Evolutionary conservation across 768 basidiomycete genomes (phyloP).

Genomic region (Astraeus odoratus): DNA sequence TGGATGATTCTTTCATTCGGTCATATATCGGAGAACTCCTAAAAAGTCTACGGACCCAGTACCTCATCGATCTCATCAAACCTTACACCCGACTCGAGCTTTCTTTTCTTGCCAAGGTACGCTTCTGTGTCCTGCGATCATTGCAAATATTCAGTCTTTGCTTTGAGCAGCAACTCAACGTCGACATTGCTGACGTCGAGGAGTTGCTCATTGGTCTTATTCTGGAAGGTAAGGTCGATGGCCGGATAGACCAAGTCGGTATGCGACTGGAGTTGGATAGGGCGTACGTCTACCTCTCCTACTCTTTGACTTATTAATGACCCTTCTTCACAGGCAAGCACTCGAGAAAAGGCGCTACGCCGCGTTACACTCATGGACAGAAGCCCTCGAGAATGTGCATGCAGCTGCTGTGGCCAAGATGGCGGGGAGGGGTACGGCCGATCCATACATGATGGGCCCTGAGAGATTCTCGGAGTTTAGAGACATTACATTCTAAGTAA

Average conservation of each 20-base stretch:
- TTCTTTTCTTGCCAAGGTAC: constrained; percentile 84
- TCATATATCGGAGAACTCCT: constrained; percentile 96
- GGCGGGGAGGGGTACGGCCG: constrained; percentile 28
- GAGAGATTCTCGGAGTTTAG: constrained; percentile 27
- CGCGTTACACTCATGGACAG: constrained; percentile 77
- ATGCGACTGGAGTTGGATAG: constrained; percentile 88
- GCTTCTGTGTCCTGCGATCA: constrained; percentile 7
- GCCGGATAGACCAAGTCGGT: constrained; percentile 93
- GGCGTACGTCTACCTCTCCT: constrained; percentile 42
- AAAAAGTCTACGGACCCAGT: constrained; percentile 89
- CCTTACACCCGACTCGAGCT: constrained; percentile 94
- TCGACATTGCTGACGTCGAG: constrained; percentile 88
- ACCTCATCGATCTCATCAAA: constrained; percentile 96
- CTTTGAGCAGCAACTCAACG: constrained; percentile 78
- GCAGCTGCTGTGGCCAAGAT: constrained; percentile 71
- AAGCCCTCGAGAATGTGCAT: constrained; percentile 73
- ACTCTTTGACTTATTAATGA: constrained; percentile 2
- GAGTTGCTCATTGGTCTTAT: constrained; percentile 91
- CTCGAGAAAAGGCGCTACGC: constrained; percentile 82
- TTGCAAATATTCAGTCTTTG: not conserved
- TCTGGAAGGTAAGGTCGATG: constrained; percentile 94
- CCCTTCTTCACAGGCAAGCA: constrained; percentile 55
- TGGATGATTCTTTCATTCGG: constrained; percentile 92
- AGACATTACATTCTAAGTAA: constrained; percentile 18
- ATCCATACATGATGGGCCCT: constrained; percentile 31